These are phyloP conservation scores for Leccinum pseudoinsigne DNA, from an alignment of 1,284 basidiomycete species.

Conservation along the genomic window DNA sequence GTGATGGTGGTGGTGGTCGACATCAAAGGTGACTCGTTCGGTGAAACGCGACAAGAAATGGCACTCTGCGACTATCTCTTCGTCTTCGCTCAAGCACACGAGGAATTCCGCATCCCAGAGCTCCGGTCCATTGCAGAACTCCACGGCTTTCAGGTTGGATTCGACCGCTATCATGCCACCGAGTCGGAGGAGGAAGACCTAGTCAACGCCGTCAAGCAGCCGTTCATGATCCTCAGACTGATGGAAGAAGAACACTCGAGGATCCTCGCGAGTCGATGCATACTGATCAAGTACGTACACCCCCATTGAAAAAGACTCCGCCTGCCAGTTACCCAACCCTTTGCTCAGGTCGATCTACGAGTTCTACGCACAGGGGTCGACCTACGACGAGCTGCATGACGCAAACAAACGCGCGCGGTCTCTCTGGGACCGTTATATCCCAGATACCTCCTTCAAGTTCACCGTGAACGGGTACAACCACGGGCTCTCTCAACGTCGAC, in stretches of 20 bases:
- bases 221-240: conserved; percentile 75
- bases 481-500: conserved; percentile 64
- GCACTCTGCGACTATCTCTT: conserved; percentile 58
- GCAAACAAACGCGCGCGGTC: conserved; percentile 47
- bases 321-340: background rate
- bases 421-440: conserved; percentile 62
- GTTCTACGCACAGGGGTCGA: conserved; percentile 69
- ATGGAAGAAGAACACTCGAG: conserved; percentile 73
- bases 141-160: conserved; percentile 52
- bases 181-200: conserved; percentile 23
- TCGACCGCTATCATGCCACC: conserved; percentile 33
- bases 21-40: conserved; percentile 9
- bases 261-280: conserved; percentile 76
- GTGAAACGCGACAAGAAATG: background rate
- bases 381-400: conserved; percentile 72
- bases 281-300: conserved; percentile 71
- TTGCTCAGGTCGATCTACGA: conserved; percentile 68
- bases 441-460: conserved; percentile 79
- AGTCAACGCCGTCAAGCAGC: conserved; percentile 52
- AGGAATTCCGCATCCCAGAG: conserved; percentile 82
- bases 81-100: conserved; percentile 77
- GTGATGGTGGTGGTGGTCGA: conserved; percentile 9
- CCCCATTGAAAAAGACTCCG: background rate
- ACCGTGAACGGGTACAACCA: conserved; percentile 78
- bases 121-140: conserved; percentile 71